Evolutionary conservation across 352 stramenopile species (phyloP).

Genomic region (Globisporangium canariense): DNA sequence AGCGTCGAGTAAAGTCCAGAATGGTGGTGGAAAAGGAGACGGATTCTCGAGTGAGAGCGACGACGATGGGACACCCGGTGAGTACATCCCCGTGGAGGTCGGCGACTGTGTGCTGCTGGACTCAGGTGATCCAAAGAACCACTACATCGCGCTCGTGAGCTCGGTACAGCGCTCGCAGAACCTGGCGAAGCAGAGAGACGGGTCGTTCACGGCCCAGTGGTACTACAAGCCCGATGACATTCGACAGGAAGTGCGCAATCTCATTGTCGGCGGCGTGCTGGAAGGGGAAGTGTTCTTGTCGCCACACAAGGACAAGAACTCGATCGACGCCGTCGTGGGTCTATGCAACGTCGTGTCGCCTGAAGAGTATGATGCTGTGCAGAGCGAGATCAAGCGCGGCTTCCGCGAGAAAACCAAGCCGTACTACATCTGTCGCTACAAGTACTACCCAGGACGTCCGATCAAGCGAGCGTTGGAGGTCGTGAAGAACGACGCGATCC

Average conservation of each 20-base stretch:
- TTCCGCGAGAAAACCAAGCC: constrained; percentile 61
- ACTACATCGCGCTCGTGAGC: constrained; percentile 74
- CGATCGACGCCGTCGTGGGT: constrained; percentile 70
- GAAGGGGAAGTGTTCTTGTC: constrained; percentile 82
- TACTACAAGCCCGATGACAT: constrained; percentile 85
- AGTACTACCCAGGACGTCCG: constrained; percentile 72
- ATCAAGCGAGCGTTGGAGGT: constrained; percentile 63
- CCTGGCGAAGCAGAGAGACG: constrained; percentile 33
- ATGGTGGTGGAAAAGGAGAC: neutral
- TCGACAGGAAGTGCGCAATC: constrained; percentile 50
- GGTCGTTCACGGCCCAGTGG: constrained; percentile 77
- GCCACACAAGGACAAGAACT: constrained; percentile 82
- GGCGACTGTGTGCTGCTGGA: constrained; percentile 79
- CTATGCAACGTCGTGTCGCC: constrained; percentile 73
- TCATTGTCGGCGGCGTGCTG: constrained; percentile 55
- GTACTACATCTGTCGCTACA: constrained; percentile 78
- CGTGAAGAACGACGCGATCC: constrained; percentile 71
- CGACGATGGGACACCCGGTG: constrained; percentile 42
- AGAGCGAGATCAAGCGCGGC: constrained; percentile 64
- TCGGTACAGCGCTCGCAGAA: constrained; percentile 63
- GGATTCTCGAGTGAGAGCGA: constrained; percentile 23
- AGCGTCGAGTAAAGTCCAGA: neutral
- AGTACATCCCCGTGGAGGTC: constrained; percentile 66
- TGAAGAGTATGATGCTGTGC: constrained; percentile 71
- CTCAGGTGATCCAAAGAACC: constrained; percentile 59